Percentiles rank a stretch among this genome's conserved stretches.
Evolutionary conservation across 2,329 filamentous ascomycete genomes (phyloP).

Genomic region (Cladosporium sp.): DNA sequence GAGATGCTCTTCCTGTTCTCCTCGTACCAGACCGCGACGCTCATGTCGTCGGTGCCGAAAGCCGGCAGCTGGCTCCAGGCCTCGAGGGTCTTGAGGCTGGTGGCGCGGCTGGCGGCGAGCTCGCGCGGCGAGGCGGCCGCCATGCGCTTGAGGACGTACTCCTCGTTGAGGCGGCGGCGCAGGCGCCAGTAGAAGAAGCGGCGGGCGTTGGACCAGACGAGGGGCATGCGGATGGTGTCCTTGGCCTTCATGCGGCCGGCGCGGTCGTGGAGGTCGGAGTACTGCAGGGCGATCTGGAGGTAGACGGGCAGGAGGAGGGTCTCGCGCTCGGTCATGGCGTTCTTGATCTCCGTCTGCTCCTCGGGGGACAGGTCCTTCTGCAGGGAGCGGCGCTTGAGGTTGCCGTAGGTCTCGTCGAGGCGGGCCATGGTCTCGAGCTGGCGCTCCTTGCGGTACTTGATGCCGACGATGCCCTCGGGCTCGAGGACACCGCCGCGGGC

Average conservation of each 20-base stretch:
- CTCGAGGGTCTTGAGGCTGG: constrained; percentile 66
- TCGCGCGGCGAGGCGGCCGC: constrained; percentile 40
- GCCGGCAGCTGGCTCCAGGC: constrained; percentile 75
- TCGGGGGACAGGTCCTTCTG: constrained; percentile 65
- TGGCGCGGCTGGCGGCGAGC: constrained; percentile 34
- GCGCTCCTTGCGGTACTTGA: constrained; percentile 97
- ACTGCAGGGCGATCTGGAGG: constrained; percentile 90
- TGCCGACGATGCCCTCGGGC: constrained; percentile 95
- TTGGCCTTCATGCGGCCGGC: constrained; percentile 98
- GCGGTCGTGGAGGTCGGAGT: constrained; percentile 94
- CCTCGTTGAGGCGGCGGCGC: constrained; percentile 91
- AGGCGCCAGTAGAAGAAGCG: constrained; percentile 99
- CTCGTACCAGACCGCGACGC: constrained; percentile 92
- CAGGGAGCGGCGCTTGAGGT: constrained; percentile 71
- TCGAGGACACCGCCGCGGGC: constrained; percentile 94
- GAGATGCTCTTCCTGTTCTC: constrained; percentile 79
- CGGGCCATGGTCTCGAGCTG: constrained; percentile 97
- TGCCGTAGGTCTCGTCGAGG: constrained; percentile 74
- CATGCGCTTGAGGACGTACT: constrained; percentile 93
- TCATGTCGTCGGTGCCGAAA: constrained; percentile 72
- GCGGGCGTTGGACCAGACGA: constrained; percentile 82
- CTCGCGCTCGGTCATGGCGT: constrained; percentile 78
- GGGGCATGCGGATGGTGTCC: constrained; percentile 75
- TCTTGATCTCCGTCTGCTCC: constrained; percentile 71
- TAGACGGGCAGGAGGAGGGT: constrained; percentile 88